Evolutionary conservation across 2,329 filamentous ascomycete genomes (phyloP).

Genomic region (Pseudopithomyces maydicus): DNA sequence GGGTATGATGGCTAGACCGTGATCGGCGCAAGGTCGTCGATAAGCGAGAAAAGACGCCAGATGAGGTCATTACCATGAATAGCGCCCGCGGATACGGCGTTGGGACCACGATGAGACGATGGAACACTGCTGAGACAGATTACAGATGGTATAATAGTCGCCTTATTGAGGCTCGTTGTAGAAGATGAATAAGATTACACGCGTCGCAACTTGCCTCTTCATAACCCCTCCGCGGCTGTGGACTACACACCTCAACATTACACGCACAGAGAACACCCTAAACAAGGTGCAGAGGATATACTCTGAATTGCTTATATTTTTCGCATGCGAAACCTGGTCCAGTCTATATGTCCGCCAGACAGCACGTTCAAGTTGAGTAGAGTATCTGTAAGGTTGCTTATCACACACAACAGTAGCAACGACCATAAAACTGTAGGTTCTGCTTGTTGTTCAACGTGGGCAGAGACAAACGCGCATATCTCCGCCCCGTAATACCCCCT

Average conservation of each 20-base stretch:
- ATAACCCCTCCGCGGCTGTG: neutral
- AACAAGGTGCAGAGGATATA: too few relatives aligned
- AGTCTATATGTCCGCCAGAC: too few relatives aligned
- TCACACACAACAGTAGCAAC: too few relatives aligned
- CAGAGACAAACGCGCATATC: conserved; percentile 41
- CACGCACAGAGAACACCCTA: too few relatives aligned
- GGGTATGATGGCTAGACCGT: neutral
- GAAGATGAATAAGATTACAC: too few relatives aligned
- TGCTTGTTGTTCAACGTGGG: conserved; percentile 6
- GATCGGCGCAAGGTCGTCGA: conserved; percentile 14
- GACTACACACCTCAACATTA: too few relatives aligned
- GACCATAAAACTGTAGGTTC: neutral
- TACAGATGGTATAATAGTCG: neutral
- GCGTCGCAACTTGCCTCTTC: neutral
- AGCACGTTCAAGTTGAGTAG: too few relatives aligned
- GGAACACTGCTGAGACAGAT: neutral
- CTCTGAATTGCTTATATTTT: too few relatives aligned
- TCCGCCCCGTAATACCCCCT: conserved; percentile 29
- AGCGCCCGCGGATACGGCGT: neutral
- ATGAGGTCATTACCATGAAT: neutral
- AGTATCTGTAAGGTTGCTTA: too few relatives aligned
- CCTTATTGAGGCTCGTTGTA: too few relatives aligned
- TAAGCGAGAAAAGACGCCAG: conserved; percentile 3
- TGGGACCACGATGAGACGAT: neutral
- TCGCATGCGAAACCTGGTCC: too few relatives aligned